Percentiles rank a stretch among this genome's conserved stretches.
Evolutionary conservation across 1,139 yeast genomes (phyloP).

Genomic region (Candida sanyaensis): DNA sequence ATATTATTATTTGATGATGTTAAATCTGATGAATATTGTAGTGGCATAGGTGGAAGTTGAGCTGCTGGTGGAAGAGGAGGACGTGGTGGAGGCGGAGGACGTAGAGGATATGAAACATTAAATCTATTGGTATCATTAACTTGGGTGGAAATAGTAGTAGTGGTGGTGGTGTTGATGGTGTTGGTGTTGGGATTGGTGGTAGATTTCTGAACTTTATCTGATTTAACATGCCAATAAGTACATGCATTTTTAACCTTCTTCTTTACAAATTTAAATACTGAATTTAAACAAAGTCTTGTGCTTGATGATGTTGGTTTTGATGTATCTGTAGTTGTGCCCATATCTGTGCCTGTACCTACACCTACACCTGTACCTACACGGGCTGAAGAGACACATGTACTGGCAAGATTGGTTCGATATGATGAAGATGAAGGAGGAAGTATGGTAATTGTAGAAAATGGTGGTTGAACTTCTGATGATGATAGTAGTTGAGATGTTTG

Average conservation of each 20-base stretch:
- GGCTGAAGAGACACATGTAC: neutral
- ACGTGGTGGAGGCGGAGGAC: neutral
- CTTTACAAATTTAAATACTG: neutral
- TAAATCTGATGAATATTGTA: neutral
- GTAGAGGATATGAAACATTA: too few relatives aligned
- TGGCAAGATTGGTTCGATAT: neutral
- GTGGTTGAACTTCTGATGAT: neutral
- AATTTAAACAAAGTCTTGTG: neutral
- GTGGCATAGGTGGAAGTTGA: neutral
- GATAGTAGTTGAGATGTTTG: neutral
- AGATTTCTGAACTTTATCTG: neutral
- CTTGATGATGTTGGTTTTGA: neutral
- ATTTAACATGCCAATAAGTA: neutral
- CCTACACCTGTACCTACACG: neutral
- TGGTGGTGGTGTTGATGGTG: slow-evolving; percentile 3
- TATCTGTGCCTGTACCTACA: neutral
- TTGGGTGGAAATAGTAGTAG: neutral
- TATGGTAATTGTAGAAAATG: neutral
- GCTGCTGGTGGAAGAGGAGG: too few relatives aligned
- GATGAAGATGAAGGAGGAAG: neutral
- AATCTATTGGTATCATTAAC: too few relatives aligned
- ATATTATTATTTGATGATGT: neutral
- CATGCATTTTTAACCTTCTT: slow-evolving; percentile 2
- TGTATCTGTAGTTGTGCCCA: neutral
- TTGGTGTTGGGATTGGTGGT: neutral